Percentiles rank a stretch among this genome's conserved stretches.
Evolutionary conservation across 2,329 filamentous ascomycete species (phyloP).

Genomic region (Emydomyces testavorans): DNA sequence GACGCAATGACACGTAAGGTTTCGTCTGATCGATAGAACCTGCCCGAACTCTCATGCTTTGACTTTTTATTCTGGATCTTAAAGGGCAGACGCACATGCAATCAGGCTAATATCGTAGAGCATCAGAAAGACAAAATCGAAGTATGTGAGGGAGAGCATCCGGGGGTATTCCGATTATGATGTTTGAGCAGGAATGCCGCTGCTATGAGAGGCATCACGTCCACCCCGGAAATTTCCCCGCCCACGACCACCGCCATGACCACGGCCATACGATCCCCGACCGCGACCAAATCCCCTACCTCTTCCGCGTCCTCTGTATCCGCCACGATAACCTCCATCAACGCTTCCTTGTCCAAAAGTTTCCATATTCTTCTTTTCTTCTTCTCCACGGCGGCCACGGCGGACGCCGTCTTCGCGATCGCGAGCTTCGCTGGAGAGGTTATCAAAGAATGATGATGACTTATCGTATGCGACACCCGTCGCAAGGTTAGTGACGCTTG

Average conservation of each 20-base stretch:
- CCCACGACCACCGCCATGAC: slow-evolving; percentile 35
- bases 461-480: slow-evolving; percentile 64
- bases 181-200: slow-evolving; percentile 26
- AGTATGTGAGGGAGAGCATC: neutral
- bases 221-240: slow-evolving; percentile 37
- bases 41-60: neutral
- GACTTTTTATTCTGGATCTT: neutral
- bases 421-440: slow-evolving; percentile 88
- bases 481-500: slow-evolving; percentile 27
- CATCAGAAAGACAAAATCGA: neutral
- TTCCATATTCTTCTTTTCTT: slow-evolving; percentile 91
- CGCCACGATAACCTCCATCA: slow-evolving; percentile 69
- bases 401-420: slow-evolving; percentile 64
- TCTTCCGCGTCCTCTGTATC: slow-evolving; percentile 61
- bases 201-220: slow-evolving; percentile 29
- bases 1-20: neutral
- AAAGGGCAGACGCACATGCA: neutral
- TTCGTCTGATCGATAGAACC: neutral
- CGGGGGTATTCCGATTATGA: neutral
- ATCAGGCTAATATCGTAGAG: neutral
- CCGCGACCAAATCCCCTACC: slow-evolving; percentile 43
- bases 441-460: slow-evolving; percentile 86
- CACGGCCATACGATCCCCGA: slow-evolving; percentile 37
- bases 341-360: slow-evolving; percentile 96
- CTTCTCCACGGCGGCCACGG: slow-evolving; percentile 80